These are phyloP conservation scores for Bolboschoenus planiculmis DNA, from an alignment of 176 grass and related monocot species.

Conservation along the genomic window DNA sequence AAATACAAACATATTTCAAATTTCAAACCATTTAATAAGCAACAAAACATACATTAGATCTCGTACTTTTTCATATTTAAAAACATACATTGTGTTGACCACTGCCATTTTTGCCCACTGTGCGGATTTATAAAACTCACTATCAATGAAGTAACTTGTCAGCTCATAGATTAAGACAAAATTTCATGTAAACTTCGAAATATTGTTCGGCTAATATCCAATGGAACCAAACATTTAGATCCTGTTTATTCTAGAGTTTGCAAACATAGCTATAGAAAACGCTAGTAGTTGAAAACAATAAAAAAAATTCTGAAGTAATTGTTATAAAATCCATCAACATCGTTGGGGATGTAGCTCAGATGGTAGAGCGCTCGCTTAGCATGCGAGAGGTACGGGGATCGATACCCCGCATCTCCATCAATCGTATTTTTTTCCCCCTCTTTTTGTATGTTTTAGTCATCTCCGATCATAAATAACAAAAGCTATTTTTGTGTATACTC, in stretches of 20 bases:
- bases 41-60: neutral
- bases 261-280: no score
- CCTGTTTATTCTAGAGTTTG: neutral
- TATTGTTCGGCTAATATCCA: no score
- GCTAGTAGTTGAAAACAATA: no score
- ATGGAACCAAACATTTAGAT: neutral
- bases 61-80: neutral
- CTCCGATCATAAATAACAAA: no score
- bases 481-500: no score
- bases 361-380: conserved; percentile 60
- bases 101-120: neutral
- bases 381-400: conserved; percentile 51
- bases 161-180: neutral
- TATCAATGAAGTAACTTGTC: neutral
- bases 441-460: neutral
- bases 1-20: no score
- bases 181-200: neutral
- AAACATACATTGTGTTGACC: neutral
- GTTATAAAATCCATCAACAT: neutral
- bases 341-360: conserved; percentile 51
- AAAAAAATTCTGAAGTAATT: no score
- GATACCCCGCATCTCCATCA: conserved; percentile 32
- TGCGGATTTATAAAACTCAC: neutral
- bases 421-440: neutral
- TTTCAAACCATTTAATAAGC: no score